Conservation (phyloP, 768 basidiomycete genomes). For the Lentinula guzmanii region DNA sequence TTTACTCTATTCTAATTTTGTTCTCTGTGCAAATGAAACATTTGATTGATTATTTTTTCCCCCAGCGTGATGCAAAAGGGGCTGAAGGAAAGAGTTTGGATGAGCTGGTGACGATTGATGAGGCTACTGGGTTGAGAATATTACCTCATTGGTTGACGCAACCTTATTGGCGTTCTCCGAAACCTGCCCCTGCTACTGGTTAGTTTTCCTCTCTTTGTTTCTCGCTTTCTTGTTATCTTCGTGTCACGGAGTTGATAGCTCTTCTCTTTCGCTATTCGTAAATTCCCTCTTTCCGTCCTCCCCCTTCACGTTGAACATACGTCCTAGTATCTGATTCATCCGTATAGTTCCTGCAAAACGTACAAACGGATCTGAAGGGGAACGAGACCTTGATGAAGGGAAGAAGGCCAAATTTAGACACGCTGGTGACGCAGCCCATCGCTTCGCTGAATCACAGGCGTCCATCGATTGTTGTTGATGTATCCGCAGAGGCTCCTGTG, state of each 20-base stretch:
- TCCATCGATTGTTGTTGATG: background rate
- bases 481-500: background rate
- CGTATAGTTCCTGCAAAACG: background rate
- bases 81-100: constrained; percentile 22
- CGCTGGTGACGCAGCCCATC: background rate
- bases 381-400: background rate
- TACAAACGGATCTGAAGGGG: background rate
- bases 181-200: constrained; percentile 2
- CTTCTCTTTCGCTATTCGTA: background rate
- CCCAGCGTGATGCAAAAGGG: constrained; percentile 42
- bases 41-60: background rate
- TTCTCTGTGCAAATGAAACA: too few relatives aligned
- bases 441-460: background rate
- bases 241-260: too few relatives aligned
- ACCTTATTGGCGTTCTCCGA: constrained; percentile 54
- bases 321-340: background rate
- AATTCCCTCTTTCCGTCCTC: background rate
- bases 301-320: background rate
- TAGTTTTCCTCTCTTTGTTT: background rate
- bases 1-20: too few relatives aligned
- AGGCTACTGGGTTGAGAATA: constrained; percentile 40
- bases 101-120: constrained; percentile 35
- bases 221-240: background rate
- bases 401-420: background rate
- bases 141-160: constrained; percentile 71